Conservation (phyloP, 768 basidiomycete species). For the Hygrocybe punicea region DNA sequence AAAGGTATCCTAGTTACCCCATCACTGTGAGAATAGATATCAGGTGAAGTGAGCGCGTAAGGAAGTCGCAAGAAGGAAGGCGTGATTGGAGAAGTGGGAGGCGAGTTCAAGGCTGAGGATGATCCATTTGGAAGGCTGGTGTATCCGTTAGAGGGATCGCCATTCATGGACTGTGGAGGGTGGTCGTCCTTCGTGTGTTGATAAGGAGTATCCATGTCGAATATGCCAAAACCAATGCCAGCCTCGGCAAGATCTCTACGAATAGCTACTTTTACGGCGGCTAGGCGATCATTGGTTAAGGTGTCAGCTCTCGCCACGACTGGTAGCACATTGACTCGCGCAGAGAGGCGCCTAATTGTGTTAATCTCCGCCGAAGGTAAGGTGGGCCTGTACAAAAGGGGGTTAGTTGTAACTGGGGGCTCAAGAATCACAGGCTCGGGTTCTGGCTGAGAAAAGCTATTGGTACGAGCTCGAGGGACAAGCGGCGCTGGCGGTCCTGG, state of each 20-base stretch:
- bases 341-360: constrained; percentile 75
- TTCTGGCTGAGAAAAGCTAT: constrained; percentile 69
- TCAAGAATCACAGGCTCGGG: constrained; percentile 76
- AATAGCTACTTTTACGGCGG: constrained; percentile 75
- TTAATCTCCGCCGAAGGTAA: constrained; percentile 69
- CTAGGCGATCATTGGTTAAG: constrained; percentile 76
- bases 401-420: constrained; percentile 72
- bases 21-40: constrained; percentile 80
- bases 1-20: constrained; percentile 57
- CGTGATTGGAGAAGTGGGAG: constrained; percentile 64
- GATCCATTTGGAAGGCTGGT: constrained; percentile 48
- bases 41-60: constrained; percentile 82
- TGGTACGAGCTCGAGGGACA: constrained; percentile 63
- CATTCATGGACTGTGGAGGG: constrained; percentile 43
- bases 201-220: constrained; percentile 67
- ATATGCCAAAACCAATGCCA: constrained; percentile 86
- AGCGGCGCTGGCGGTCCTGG: constrained; percentile 64
- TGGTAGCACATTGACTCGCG: constrained; percentile 83
- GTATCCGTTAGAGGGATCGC: constrained; percentile 55
- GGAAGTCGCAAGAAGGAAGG: constrained; percentile 65
- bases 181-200: constrained; percentile 40
- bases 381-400: constrained; percentile 61
- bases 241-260: constrained; percentile 77
- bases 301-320: constrained; percentile 80
- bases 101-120: constrained; percentile 50